Evolutionary conservation across 73 alveolate species (phyloP).

Genomic region (Breviolum minutum): DNA sequence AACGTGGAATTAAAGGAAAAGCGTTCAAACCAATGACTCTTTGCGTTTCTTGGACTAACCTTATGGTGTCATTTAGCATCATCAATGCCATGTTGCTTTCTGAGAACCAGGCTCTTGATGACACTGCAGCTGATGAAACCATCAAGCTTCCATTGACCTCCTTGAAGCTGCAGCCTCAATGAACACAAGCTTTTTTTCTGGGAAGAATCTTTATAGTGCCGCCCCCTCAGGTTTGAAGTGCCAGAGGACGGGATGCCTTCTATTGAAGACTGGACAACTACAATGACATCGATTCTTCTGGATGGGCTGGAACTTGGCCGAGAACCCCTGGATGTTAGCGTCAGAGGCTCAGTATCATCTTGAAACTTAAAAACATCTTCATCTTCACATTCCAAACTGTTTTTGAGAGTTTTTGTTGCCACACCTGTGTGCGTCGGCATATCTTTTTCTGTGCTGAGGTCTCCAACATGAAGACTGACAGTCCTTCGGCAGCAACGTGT

Average conservation of each 20-base stretch:
- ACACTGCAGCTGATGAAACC: neutral
- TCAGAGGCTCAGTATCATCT: neutral
- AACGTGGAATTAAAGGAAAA: neutral
- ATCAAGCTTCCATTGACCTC: neutral
- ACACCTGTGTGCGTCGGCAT: neutral
- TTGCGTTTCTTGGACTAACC: neutral
- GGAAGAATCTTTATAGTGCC: neutral
- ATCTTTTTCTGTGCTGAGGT: neutral
- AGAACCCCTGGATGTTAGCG: slow-evolving; percentile 2
- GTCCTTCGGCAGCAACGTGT: neutral
- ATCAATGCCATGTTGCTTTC: neutral
- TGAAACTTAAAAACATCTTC: neutral
- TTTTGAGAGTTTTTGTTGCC: neutral
- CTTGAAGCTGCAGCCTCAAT: neutral
- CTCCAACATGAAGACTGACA: neutral
- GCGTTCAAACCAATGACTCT: neutral
- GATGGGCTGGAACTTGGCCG: neutral
- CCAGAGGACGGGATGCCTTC: slow-evolving; percentile 10
- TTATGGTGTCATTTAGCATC: neutral
- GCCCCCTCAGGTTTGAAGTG: neutral
- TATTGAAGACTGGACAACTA: neutral
- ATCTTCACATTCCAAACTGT: neutral
- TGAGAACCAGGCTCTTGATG: slow-evolving; percentile 1
- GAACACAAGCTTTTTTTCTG: neutral
- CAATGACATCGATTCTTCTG: neutral